Base-by-base conservation (phyloP, 2,329 filamentous ascomycete species). In the Byssoonygena ceratinophila region DNA sequence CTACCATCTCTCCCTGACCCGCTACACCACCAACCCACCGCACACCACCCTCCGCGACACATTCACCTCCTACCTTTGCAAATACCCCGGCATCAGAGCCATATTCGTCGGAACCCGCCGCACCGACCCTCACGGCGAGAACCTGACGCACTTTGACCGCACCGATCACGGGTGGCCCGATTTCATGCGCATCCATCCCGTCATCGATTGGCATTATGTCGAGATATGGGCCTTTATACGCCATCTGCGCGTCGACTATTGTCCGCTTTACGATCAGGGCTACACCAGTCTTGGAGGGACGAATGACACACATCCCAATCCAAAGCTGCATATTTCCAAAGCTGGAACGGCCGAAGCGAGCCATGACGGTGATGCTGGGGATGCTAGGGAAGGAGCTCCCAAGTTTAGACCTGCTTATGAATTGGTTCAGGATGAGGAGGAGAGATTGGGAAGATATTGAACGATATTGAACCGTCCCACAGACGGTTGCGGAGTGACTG, bases 191-290 rank as follows among this genome's bases (percentile, higher is more conserved):
- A 77, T 97, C 55, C 89, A 98, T 68, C 91, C 92, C 0, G 86
- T 98, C 8, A 90, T 98, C 64, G 92, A 98, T 69, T 98, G 92
- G 92, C 87, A 92, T 67, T 95, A 96, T 68, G 80, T 81, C 9
- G 91, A 97, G 67, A 91, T 97, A 51, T 97, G 92, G 92, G 81
- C 83, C 16, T 89, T 94, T 64, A 75, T 87, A 76, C 64, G 62
- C 27, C 82, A 85, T 62, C 72, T 97, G 27, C 76, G 81, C 1
- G 82, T 97, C 25, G 82, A 83, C 4, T 98, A 95, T 65, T 97
- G 92, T 68, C 71, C 75, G 9, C 74, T 98, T 23, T 98, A 98
- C 68, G 88, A 96, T 66, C 74, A 75, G 59, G 91, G 91, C 8
- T 96, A 92, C 69, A 95, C 92, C 2, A 91, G 85, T 58, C 75